phyloP scores from a whole-genome alignment of 495 filamentous ascomycete species.

The Aspergillus haitiensis region DNA sequence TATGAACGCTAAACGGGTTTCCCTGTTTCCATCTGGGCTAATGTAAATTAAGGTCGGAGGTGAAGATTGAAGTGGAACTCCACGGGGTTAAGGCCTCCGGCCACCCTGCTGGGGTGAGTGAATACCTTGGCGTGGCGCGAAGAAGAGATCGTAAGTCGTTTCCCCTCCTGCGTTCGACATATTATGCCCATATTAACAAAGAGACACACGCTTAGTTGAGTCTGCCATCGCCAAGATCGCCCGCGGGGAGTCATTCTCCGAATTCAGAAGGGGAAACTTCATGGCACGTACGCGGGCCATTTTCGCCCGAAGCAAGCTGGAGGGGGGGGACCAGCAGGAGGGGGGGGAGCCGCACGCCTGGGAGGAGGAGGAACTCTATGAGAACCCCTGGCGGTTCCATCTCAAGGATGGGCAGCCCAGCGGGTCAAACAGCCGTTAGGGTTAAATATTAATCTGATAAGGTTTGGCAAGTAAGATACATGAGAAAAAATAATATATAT shows the following conservation, averaged over 20 bases:
- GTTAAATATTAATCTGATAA: not conserved
- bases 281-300: not conserved
- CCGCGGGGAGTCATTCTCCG: not conserved
- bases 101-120: too few species aligned
- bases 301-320: not conserved
- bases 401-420: not conserved
- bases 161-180: too few species aligned
- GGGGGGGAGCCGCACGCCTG: not conserved
- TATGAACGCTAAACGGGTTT: too few species aligned
- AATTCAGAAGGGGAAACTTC: not conserved
- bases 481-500: too few species aligned
- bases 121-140: too few species aligned
- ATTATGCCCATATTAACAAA: not conserved
- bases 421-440: not conserved
- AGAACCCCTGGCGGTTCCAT: not conserved
- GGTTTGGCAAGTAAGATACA: too few species aligned
- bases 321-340: not conserved
- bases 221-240: not conserved
- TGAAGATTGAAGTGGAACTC: too few species aligned
- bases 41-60: too few species aligned
- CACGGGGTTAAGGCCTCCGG: too few species aligned
- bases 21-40: too few species aligned
- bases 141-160: too few species aligned
- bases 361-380: not conserved
- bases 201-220: not conserved